Percentiles rank a stretch among this genome's conserved stretches.
These are phyloP conservation scores for Elsinoe necatrix DNA, from an alignment of 2,329 filamentous ascomycete species.

Conservation along the genomic window DNA sequence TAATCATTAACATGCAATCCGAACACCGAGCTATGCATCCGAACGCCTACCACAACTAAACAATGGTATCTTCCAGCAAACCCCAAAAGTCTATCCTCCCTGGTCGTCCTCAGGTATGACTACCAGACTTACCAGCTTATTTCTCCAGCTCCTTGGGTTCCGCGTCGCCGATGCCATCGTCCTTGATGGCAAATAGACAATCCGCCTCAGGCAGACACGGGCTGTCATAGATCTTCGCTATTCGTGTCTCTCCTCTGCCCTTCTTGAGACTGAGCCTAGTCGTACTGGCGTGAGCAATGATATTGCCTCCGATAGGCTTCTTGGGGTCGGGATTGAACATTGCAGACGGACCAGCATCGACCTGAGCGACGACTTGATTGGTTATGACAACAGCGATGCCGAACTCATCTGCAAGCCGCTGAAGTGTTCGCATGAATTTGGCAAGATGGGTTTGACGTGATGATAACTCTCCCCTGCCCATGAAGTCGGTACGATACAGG, in stretches of 20 bases:
- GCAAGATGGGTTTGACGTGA: conserved; percentile 81
- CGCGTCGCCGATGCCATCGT: conserved; percentile 93
- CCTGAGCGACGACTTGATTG: conserved; percentile 96
- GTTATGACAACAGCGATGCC: conserved; percentile 98
- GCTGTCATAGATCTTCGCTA: conserved; percentile 99
- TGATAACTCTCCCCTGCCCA: conserved; percentile 93
- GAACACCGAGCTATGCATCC: conserved; percentile 9
- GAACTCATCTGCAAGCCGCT: conserved; percentile 70
- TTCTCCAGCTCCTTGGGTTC: conserved; percentile 93
- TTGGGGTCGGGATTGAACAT: conserved; percentile 99
- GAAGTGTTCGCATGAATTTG: conserved; percentile 79
- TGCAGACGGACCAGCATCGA: conserved; percentile 87
- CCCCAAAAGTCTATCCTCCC: neutral
- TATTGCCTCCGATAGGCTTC: conserved; percentile 97
- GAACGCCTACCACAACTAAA: neutral
- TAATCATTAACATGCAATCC: neutral
- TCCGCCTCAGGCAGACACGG: conserved; percentile 95
- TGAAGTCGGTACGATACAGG: conserved; percentile 91
- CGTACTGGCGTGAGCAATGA: conserved; percentile 95
- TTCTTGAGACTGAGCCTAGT: conserved; percentile 93
- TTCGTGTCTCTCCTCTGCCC: conserved; percentile 85
- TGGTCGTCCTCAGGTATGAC: neutral
- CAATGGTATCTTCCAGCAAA: neutral
- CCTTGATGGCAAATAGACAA: conserved; percentile 91
- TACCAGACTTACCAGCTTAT: conserved; percentile 42